Conservation (phyloP, 2,329 filamentous ascomycete genomes). For the Penicillium sp. region DNA sequence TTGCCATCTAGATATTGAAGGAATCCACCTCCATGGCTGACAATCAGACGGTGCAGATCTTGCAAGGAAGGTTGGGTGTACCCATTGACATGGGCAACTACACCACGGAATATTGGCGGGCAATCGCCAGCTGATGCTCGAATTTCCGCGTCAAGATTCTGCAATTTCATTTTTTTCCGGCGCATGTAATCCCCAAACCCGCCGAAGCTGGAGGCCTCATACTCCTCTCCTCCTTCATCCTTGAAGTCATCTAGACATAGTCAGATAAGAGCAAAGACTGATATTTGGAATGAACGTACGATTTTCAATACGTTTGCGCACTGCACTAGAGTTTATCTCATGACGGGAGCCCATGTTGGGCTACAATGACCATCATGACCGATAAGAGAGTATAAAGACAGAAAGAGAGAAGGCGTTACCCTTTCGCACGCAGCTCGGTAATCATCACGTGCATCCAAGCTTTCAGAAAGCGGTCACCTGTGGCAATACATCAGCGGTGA, state of each 20-base stretch:
- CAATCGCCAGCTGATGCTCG: constrained; percentile 68
- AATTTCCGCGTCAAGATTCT: constrained; percentile 85
- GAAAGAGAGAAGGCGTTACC: not conserved
- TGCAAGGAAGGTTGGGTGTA: constrained; percentile 94
- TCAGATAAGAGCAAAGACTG: constrained; percentile 14
- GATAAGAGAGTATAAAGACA: not conserved
- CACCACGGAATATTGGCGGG: constrained; percentile 82
- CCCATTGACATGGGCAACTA: constrained; percentile 89
- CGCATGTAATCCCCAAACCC: constrained; percentile 91
- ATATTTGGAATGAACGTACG: constrained; percentile 40
- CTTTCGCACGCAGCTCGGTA: constrained; percentile 6
- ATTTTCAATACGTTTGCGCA: constrained; percentile 63
- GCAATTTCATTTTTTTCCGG: constrained; percentile 94
- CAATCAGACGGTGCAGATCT: constrained; percentile 82
- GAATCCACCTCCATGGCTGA: constrained; percentile 90
- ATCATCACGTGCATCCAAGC: constrained; percentile 13
- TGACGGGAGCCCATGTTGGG: constrained; percentile 61
- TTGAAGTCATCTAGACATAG: constrained; percentile 64
- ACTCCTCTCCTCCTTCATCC: constrained; percentile 85
- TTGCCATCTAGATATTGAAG: constrained; percentile 94
- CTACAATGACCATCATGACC: constrained; percentile 24
- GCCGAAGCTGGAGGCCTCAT: constrained; percentile 80
- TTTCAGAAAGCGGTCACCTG: constrained; percentile 16
- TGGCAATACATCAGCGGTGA: constrained; percentile 22
- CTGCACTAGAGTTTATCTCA: constrained; percentile 58